Conservation (phyloP, 2,329 filamentous ascomycete species). For the Plenodomus biglobosus region DNA sequence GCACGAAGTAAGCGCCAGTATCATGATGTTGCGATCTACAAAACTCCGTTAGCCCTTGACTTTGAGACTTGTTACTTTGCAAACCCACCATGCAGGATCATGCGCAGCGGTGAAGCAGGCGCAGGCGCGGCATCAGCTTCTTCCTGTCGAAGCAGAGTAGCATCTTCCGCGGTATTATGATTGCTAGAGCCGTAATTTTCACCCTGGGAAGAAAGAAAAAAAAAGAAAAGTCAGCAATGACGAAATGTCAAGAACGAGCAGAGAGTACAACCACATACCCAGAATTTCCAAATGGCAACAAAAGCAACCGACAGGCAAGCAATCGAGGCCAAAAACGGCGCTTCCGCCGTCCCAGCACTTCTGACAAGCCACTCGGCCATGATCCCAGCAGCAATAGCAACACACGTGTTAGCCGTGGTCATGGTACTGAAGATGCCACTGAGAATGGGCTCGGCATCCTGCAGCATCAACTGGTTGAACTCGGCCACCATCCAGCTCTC, state of each 20-base stretch:
- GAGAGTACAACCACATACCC: constrained; percentile 51
- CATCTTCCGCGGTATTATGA: constrained; percentile 19
- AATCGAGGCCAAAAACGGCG: constrained; percentile 55
- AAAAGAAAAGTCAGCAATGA: constrained; percentile 6
- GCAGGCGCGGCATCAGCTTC: constrained; percentile 22
- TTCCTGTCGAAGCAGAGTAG: constrained; percentile 31
- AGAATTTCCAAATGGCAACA: constrained; percentile 51
- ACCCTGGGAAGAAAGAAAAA: no score
- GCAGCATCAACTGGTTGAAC: constrained; percentile 52
- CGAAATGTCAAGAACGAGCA: no score
- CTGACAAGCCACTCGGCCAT: constrained; percentile 56
- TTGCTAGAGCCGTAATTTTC: constrained; percentile 53
- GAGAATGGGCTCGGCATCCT: constrained; percentile 49
- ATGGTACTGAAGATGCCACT: constrained; percentile 59
- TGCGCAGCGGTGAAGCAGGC: constrained; percentile 25
- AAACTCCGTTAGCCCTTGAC: constrained; percentile 1
- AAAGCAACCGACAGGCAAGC: constrained; percentile 50
- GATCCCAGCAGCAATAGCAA: constrained; percentile 58
- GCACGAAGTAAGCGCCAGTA: constrained; percentile 56
- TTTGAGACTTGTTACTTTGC: not conserved
- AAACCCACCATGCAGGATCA: constrained; percentile 24
- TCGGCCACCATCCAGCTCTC: constrained; percentile 65
- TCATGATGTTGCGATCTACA: constrained; percentile 52
- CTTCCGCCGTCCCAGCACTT: constrained; percentile 52
- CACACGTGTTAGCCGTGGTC: constrained; percentile 47